Conservation (phyloP, 257 asterid species). For the Petunia axillaris region DNA sequence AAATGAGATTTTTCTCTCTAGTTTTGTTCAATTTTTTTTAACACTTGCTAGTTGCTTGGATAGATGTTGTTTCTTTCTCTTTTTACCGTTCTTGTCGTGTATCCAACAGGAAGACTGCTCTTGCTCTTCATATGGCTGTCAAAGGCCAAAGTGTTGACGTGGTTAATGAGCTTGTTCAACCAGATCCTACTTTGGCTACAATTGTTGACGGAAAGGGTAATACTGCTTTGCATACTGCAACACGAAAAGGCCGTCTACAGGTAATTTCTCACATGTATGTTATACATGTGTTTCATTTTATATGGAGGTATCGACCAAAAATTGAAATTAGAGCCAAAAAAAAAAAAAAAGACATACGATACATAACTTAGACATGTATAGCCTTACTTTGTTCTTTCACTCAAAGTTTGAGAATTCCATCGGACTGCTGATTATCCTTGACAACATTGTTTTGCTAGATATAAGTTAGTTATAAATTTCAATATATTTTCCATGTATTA, state of each 20-base stretch:
- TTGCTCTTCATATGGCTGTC: slow-evolving; percentile 82
- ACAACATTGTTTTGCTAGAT: background rate
- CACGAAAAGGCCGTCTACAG: slow-evolving; percentile 67
- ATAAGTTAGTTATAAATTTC: background rate
- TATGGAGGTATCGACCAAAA: background rate
- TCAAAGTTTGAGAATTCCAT: too few relatives aligned
- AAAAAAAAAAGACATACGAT: background rate
- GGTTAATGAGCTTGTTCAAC: slow-evolving; percentile 54
- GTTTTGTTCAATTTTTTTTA: too few relatives aligned
- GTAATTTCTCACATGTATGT: slow-evolving; percentile 29
- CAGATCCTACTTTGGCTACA: slow-evolving; percentile 42
- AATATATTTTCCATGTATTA: background rate
- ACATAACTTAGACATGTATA: background rate
- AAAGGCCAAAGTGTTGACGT: slow-evolving; percentile 61
- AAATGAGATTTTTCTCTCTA: too few relatives aligned
- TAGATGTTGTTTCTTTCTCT: too few relatives aligned
- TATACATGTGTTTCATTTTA: background rate
- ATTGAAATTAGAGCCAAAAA: background rate
- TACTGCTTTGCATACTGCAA: slow-evolving; percentile 69
- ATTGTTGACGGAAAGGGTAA: slow-evolving; percentile 68
- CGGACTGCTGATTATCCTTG: too few relatives aligned
- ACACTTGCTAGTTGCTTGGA: too few relatives aligned
- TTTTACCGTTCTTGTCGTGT: too few relatives aligned
- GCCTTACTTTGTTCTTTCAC: background rate
- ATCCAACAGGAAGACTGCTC: too few relatives aligned